Conservation (phyloP, 192 early-diverging fungal genomes). For the Rhizoclosmatium sp. region DNA sequence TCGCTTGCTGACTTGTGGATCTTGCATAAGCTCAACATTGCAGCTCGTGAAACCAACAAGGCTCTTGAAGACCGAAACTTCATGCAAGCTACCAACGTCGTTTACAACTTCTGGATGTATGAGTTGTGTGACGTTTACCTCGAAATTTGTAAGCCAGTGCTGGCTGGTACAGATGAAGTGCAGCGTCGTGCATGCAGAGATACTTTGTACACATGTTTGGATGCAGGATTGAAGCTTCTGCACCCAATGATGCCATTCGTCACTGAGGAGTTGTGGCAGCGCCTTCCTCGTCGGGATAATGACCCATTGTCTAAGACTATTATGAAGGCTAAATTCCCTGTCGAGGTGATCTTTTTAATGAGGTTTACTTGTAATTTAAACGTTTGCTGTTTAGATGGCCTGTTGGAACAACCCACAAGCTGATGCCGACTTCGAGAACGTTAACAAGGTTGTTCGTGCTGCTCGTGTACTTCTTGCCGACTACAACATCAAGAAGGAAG, state of each 20-base stretch:
- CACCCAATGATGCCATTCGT: conserved; percentile 99
- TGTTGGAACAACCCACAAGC: conserved; percentile 69
- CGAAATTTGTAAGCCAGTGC: conserved; percentile 89
- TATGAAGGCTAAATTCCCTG: conserved; percentile 73
- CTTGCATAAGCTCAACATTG: conserved; percentile 85
- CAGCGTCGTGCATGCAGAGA: conserved; percentile 65
- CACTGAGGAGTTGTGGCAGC: conserved; percentile 98
- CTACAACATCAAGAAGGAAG: conserved; percentile 79
- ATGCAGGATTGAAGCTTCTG: conserved; percentile 88
- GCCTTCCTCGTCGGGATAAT: conserved; percentile 81
- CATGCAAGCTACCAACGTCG: conserved; percentile 85
- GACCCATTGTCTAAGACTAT: conserved; percentile 71
- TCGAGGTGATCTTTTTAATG: conserved; percentile 37
- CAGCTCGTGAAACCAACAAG: conserved; percentile 78
- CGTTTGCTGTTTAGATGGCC: conserved; percentile 44
- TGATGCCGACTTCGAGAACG: conserved; percentile 81
- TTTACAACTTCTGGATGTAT: conserved; percentile 95
- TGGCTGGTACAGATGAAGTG: conserved; percentile 68
- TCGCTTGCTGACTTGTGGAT: conserved; percentile 94
- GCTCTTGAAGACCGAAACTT: conserved; percentile 86
- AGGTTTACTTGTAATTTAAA: conserved; percentile 49
- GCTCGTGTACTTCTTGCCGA: conserved; percentile 80
- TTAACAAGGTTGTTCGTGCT: conserved; percentile 78
- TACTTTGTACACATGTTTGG: conserved; percentile 94
- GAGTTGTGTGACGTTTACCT: conserved; percentile 98